Conservation (phyloP, 169 alveolate genomes). For the Plasmodium blacklocki region DNA sequence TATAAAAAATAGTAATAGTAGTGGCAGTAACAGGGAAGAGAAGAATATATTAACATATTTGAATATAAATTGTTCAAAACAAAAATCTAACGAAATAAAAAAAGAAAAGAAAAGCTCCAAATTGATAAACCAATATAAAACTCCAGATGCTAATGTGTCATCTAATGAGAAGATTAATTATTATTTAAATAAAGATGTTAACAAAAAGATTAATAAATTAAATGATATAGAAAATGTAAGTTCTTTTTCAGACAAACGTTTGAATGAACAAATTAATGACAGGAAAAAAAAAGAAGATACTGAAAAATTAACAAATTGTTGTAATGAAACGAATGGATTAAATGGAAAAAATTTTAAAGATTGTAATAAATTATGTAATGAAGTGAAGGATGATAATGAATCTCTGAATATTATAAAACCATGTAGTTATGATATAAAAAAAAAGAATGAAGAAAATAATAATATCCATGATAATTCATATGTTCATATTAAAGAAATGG, state of each 20-base stretch:
- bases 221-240: conserved; percentile 23
- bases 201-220: neutral
- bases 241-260: neutral
- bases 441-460: conserved; percentile 10
- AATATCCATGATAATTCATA: neutral
- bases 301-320: neutral
- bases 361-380: neutral
- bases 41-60: too few species aligned
- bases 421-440: neutral
- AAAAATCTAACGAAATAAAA: too few species aligned
- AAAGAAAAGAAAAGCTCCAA: too few species aligned
- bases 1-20: conserved; percentile 21
- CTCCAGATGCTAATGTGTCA: too few species aligned
- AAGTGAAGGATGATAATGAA: neutral
- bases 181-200: neutral
- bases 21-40: neutral
- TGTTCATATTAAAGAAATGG: neutral
- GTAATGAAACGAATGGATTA: conserved; percentile 1
- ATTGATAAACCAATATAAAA: too few species aligned
- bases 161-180: too few species aligned
- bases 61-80: too few species aligned
- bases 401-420: neutral
- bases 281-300: neutral
- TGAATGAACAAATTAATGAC: conserved; percentile 9
- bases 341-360: neutral